phyloP scores from a whole-genome alignment of 169 alveolate species.

The Ichthyophthirius multifiliis region DNA sequence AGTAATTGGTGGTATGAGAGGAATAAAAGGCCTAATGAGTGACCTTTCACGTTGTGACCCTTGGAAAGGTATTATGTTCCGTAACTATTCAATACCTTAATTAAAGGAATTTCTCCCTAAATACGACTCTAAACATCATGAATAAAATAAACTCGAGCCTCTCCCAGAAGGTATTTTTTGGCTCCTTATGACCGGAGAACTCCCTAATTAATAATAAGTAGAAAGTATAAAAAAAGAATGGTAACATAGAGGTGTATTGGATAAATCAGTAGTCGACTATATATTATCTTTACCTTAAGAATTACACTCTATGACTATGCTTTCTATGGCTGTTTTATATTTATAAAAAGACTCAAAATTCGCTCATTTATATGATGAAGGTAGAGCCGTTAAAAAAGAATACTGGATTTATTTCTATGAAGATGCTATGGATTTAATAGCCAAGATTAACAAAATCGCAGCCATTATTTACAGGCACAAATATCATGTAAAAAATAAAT shows the following conservation, averaged over 20 bases:
- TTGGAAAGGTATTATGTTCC: constrained; percentile 86
- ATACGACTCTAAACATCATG: constrained; percentile 49
- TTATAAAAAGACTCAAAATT: constrained; percentile 52
- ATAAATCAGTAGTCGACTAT: constrained; percentile 25
- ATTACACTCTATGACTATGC: constrained; percentile 69
- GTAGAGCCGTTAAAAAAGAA: constrained; percentile 45
- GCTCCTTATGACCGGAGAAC: constrained; percentile 91
- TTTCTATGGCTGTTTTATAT: constrained; percentile 50
- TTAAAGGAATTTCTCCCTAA: constrained; percentile 79
- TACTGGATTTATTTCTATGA: constrained; percentile 67
- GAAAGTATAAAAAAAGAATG: constrained; percentile 45
- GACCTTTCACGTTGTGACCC: constrained; percentile 94
- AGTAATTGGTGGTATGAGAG: constrained; percentile 90
- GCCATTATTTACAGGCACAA: constrained; percentile 81
- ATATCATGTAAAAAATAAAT: constrained; percentile 18
- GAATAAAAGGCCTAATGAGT: constrained; percentile 88
- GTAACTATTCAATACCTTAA: constrained; percentile 88
- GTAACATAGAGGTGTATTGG: constrained; percentile 36
- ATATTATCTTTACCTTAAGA: constrained; percentile 49
- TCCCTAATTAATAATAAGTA: constrained; percentile 45
- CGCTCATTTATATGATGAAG: constrained; percentile 55
- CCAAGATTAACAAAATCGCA: constrained; percentile 74
- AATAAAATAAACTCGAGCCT: constrained; percentile 75
- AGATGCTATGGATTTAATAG: constrained; percentile 64
- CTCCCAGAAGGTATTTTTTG: constrained; percentile 93